These are phyloP conservation scores for Sclerotinia minor DNA, from an alignment of 2,329 filamentous ascomycete species.

Conservation along the genomic window DNA sequence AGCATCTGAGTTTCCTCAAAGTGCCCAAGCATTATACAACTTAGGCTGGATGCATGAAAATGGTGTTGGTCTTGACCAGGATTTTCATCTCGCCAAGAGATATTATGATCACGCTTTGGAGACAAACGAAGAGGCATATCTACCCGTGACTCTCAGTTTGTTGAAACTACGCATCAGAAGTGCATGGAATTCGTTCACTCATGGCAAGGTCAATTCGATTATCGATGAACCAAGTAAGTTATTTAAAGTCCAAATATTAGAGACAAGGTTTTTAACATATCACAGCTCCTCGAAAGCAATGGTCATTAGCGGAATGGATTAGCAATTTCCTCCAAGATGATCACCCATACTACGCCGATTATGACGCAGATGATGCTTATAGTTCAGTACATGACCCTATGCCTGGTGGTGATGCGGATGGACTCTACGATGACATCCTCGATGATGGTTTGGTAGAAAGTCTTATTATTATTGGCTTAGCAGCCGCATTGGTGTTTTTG, in stretches of 20 bases:
- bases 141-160: constrained; percentile 86
- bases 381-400: constrained; percentile 55
- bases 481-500: constrained; percentile 71
- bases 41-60: constrained; percentile 99
- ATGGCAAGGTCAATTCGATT: constrained; percentile 90
- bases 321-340: constrained; percentile 76
- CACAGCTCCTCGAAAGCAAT: constrained; percentile 67
- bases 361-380: constrained; percentile 47
- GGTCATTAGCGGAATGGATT: constrained; percentile 84
- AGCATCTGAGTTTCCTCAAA: constrained; percentile 86
- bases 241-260: neutral
- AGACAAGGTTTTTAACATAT: constrained; percentile 50
- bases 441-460: constrained; percentile 84
- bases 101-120: constrained; percentile 93
- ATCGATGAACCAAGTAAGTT: constrained; percentile 80
- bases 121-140: constrained; percentile 89
- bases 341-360: constrained; percentile 59
- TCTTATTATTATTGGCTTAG: constrained; percentile 76
- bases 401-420: constrained; percentile 56
- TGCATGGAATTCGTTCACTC: constrained; percentile 91
- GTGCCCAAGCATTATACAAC: constrained; percentile 94
- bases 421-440: constrained; percentile 60
- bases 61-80: constrained; percentile 85
- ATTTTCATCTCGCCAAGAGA: constrained; percentile 94
- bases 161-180: constrained; percentile 81